Percentiles rank a stretch among this genome's conserved stretches.
Conservation (phyloP, 257 asterid genomes). For the Solanum ossicruentum region DNA sequence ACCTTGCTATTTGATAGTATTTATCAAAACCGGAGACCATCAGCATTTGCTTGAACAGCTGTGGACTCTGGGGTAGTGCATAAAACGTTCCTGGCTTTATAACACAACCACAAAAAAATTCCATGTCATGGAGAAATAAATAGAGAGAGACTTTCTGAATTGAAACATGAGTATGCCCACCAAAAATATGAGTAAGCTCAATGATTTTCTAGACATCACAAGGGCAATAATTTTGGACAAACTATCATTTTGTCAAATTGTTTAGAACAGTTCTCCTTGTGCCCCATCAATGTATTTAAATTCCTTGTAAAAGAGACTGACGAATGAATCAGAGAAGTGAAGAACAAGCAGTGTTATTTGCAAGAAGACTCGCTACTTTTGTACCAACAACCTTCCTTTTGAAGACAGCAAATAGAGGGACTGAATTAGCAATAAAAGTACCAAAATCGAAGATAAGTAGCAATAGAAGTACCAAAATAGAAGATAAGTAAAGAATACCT, state of each 20-base stretch:
- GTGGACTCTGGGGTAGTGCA: conserved; percentile 99
- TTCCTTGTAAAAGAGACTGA: background rate
- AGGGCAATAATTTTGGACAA: background rate
- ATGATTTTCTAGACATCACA: background rate
- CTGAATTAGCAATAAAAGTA: background rate
- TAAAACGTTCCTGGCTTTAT: conserved; percentile 90
- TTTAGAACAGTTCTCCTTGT: background rate
- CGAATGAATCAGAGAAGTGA: background rate
- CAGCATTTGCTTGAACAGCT: conserved; percentile 98
- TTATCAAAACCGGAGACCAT: conserved; percentile 94
- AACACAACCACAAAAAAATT: conserved; percentile 22
- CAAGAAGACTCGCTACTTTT: background rate
- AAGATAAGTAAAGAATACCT: conserved; percentile 34
- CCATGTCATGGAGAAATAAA: conserved; percentile 5
- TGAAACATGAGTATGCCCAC: background rate
- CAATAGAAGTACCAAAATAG: background rate
- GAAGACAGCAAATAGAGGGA: background rate
- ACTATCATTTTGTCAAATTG: background rate
- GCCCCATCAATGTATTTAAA: background rate
- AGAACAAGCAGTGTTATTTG: background rate
- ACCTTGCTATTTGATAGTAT: conserved; percentile 98
- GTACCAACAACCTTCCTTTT: background rate
- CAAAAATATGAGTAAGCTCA: background rate
- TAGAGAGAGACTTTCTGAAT: background rate
- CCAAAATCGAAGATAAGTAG: background rate